phyloP scores from a whole-genome alignment of 768 basidiomycete species.

The Vishniacozyma victoriae region DNA sequence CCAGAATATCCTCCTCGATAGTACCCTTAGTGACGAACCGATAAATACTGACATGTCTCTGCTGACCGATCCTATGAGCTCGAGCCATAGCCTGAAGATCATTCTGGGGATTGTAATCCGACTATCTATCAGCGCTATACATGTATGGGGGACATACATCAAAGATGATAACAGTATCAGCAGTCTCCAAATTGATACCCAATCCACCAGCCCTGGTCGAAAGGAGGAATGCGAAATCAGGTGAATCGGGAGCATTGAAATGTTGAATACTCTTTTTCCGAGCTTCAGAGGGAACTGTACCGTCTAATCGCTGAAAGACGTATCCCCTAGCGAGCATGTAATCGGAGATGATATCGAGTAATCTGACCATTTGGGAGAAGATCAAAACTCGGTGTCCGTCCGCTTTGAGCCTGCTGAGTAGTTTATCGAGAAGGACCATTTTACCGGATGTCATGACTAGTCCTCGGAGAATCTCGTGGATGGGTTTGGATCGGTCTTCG shows the following conservation, averaged over 20 bases:
- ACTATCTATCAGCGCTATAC: constrained; percentile 51
- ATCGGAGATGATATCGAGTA: constrained; percentile 96
- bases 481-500: constrained; percentile 51
- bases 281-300: constrained; percentile 78
- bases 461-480: constrained; percentile 84
- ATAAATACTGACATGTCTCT: constrained; percentile 96
- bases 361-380: constrained; percentile 97
- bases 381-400: constrained; percentile 97
- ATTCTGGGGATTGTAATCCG: constrained; percentile 98
- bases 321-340: constrained; percentile 88
- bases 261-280: constrained; percentile 95
- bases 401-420: constrained; percentile 77
- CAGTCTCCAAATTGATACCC: constrained; percentile 98
- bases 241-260: constrained; percentile 87
- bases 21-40: constrained; percentile 96
- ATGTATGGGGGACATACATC: constrained; percentile 50
- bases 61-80: constrained; percentile 97
- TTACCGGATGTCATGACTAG: constrained; percentile 98
- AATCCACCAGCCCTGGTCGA: constrained; percentile 96
- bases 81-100: constrained; percentile 99
- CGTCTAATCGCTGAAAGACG: constrained; percentile 88
- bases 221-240: constrained; percentile 92
- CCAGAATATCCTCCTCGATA: constrained; percentile 97
- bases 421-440: constrained; percentile 95
- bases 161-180: constrained; percentile 97